phyloP scores from a whole-genome alignment of 2,329 filamentous ascomycete genomes.

The Tolypocladium cylindrosporum region DNA sequence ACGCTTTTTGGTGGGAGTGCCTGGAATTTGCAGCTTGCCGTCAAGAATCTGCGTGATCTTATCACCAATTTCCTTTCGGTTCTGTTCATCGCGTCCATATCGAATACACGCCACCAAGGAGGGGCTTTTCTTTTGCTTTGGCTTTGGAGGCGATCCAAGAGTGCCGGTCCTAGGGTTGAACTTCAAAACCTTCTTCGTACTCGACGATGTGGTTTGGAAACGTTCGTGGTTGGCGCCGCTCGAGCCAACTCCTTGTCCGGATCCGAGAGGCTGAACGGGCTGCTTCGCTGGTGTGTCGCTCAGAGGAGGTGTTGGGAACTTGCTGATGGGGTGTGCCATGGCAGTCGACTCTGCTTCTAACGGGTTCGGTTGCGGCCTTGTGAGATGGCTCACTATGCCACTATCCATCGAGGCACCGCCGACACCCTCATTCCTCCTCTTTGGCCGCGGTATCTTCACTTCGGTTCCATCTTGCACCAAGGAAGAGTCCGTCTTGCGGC shows the following conservation, averaged over 20 bases:
- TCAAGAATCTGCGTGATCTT: conserved; percentile 55
- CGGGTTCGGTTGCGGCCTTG: neutral
- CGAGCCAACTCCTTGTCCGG: neutral
- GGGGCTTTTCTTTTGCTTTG: conserved; percentile 29
- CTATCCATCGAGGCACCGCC: conserved; percentile 5
- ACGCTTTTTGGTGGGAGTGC: conserved; percentile 10
- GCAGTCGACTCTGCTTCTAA: neutral
- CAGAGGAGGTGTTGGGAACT: conserved; percentile 7
- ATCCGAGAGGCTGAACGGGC: neutral
- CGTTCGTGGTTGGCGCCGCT: neutral
- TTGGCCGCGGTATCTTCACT: conserved; percentile 17
- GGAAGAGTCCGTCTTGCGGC: conserved; percentile 27
- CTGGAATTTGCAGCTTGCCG: conserved; percentile 15
- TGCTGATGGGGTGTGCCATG: neutral
- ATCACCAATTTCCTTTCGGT: conserved; percentile 39
- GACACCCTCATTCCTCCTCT: conserved; percentile 8
- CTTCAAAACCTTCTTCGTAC: conserved; percentile 37
- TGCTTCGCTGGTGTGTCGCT: conserved; percentile 6
- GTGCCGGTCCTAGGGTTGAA: conserved; percentile 53
- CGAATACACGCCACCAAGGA: conserved; percentile 41
- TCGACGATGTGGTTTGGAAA: conserved; percentile 2
- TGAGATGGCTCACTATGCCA: conserved; percentile 7
- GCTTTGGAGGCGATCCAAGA: conserved; percentile 49
- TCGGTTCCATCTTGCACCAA: conserved; percentile 10
- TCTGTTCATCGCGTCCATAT: conserved; percentile 44